Conservation (phyloP, 164 flowering plant species). For the Chimonanthus salicifolius region DNA sequence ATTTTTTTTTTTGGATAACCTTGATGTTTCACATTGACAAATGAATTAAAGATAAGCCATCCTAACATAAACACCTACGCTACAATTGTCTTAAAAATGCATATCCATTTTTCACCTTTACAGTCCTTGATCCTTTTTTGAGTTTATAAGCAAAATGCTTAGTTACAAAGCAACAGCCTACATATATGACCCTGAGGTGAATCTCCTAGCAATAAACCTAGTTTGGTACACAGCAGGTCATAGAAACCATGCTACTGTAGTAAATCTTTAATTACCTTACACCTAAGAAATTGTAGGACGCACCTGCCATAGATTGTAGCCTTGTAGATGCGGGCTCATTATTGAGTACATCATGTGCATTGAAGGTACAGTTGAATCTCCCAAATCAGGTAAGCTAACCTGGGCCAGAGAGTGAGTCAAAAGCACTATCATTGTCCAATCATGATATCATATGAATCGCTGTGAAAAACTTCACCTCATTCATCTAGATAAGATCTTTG, state of each 20-base stretch:
- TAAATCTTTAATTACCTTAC: constrained; percentile 2
- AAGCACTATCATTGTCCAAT: neutral
- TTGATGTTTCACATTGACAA: neutral
- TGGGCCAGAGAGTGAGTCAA: constrained; percentile 14
- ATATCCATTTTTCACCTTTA: neutral
- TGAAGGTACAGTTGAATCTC: constrained; percentile 40
- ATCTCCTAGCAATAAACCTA: neutral
- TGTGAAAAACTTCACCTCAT: neutral
- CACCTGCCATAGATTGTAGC: constrained; percentile 90
- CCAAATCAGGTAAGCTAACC: constrained; percentile 74
- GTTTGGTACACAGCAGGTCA: neutral
- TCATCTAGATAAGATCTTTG: neutral
- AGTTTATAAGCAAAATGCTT: neutral
- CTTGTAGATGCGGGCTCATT: constrained; percentile 49
- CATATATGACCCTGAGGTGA: neutral
- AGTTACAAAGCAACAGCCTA: neutral
- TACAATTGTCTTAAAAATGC: no score
- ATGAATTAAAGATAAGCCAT: neutral
- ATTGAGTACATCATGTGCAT: constrained; percentile 52
- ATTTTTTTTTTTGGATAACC: no score
- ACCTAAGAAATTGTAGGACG: neutral
- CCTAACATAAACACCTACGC: neutral
- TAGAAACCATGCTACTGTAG: neutral
- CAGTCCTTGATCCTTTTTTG: neutral
- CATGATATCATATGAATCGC: constrained; percentile 2